Conservation (phyloP, 495 filamentous ascomycete species). For the Corynascus novoguineensis region DNA sequence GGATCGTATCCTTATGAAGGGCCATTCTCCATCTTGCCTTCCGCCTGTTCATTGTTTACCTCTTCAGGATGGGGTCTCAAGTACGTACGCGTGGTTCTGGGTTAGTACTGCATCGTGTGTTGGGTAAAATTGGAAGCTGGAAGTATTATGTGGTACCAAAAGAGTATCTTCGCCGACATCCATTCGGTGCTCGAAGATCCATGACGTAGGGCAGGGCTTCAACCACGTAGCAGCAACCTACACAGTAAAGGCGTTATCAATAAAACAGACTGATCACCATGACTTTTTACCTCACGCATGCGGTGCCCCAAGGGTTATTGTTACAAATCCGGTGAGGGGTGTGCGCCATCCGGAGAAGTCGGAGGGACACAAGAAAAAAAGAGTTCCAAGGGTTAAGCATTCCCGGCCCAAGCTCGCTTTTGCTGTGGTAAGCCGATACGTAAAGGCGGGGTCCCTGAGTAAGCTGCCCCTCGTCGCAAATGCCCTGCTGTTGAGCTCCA, state of each 20-base stretch:
- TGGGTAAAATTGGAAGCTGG: no score
- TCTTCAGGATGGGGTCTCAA: no score
- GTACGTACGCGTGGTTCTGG: no score
- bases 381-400: conserved; percentile 5
- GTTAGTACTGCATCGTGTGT: no score
- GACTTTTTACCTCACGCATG: neutral
- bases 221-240: no score
- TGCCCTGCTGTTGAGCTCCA: conserved; percentile 26
- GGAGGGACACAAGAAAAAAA: neutral
- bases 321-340: conserved; percentile 2
- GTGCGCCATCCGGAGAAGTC: conserved; percentile 17
- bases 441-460: conserved; percentile 33
- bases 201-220: no score
- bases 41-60: no score
- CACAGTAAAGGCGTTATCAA: neutral
- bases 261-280: neutral
- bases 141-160: no score
- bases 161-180: no score
- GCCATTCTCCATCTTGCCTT: no score
- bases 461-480: conserved; percentile 32
- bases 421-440: conserved; percentile 16
- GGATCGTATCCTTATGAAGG: no score
- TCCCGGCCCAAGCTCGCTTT: conserved; percentile 16
- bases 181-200: no score
- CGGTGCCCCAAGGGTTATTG: neutral